Conservation (phyloP, 306 rosid genomes). For the Hippophae tibetana region DNA sequence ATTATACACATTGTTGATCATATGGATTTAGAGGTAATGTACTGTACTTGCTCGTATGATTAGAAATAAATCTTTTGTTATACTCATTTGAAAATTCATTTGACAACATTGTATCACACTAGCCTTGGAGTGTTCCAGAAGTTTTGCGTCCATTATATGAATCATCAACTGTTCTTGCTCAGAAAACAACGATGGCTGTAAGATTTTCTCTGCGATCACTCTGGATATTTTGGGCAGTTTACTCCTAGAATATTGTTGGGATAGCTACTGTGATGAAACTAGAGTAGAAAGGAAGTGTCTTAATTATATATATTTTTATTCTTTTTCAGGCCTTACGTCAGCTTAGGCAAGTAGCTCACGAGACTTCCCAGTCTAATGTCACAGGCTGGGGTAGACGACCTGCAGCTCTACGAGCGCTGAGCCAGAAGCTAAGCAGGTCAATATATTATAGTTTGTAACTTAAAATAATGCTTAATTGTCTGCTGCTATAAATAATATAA, state of each 20-base stretch:
- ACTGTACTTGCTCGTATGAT: background rate
- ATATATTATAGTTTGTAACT: constrained; percentile 9
- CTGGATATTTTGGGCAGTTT: background rate
- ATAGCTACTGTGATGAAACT: background rate
- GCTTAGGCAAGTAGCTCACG: constrained; percentile 86
- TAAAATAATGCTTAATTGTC: constrained; percentile 3
- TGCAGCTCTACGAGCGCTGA: constrained; percentile 77
- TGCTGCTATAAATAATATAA: constrained; percentile 16
- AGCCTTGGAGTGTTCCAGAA: constrained; percentile 99
- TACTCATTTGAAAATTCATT: background rate
- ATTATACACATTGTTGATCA: constrained; percentile 94
- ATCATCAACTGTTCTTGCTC: constrained; percentile 82
- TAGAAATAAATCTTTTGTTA: background rate
- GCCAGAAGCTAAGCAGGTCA: constrained; percentile 91
- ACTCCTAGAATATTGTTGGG: background rate
- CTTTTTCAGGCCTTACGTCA: constrained; percentile 72
- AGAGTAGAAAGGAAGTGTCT: background rate
- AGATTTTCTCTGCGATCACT: constrained; percentile 19
- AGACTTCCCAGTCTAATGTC: constrained; percentile 81
- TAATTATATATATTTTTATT: constrained; percentile 1
- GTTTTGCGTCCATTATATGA: constrained; percentile 89
- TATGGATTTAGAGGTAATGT: constrained; percentile 75
- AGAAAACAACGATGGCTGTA: constrained; percentile 95
- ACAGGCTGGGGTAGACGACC: constrained; percentile 97
- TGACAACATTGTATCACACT: constrained; percentile 5